phyloP scores from a whole-genome alignment of 805 yeast species.

The Monosporozyma unispora region DNA sequence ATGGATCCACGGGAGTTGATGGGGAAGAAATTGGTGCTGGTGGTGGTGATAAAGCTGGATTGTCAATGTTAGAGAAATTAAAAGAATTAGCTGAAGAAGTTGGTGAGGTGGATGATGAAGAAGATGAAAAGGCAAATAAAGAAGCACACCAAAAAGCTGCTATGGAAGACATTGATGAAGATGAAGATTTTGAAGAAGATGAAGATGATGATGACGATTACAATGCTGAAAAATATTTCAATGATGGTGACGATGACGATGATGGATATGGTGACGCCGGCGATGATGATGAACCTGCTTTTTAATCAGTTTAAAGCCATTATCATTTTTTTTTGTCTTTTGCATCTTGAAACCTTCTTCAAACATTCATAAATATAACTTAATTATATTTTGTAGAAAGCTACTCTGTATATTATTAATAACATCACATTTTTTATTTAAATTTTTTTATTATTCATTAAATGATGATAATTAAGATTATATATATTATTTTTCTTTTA shows the following conservation, averaged over 20 bases:
- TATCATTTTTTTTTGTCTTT: neutral
- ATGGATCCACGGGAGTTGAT: conserved; percentile 22
- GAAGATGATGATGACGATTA: conserved; percentile 48
- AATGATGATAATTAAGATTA: neutral
- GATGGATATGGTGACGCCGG: conserved; percentile 32
- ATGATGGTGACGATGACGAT: conserved; percentile 34
- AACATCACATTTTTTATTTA: neutral
- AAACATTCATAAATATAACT: neutral
- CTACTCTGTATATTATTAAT: neutral
- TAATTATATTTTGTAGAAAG: no score
- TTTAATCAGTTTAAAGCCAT: conserved; percentile 23
- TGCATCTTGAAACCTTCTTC: neutral
- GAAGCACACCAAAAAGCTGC: conserved; percentile 46
- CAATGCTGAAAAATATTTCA: conserved; percentile 42
- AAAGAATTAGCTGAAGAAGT: conserved; percentile 42
- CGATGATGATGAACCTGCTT: conserved; percentile 47
- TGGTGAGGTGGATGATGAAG: conserved; percentile 33
- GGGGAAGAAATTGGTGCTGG: neutral
- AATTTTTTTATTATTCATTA: neutral
- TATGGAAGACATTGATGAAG: conserved; percentile 46
- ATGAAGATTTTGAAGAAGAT: conserved; percentile 47
- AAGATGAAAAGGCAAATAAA: conserved; percentile 13
- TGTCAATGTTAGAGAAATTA: conserved; percentile 39
- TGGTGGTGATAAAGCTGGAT: conserved; percentile 21
- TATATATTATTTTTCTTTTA: neutral